Evolutionary conservation across 495 filamentous ascomycete genomes (phyloP), one percentile per base, ranked within the genome.

Genomic region (Cairneyella variabilis): DNA sequence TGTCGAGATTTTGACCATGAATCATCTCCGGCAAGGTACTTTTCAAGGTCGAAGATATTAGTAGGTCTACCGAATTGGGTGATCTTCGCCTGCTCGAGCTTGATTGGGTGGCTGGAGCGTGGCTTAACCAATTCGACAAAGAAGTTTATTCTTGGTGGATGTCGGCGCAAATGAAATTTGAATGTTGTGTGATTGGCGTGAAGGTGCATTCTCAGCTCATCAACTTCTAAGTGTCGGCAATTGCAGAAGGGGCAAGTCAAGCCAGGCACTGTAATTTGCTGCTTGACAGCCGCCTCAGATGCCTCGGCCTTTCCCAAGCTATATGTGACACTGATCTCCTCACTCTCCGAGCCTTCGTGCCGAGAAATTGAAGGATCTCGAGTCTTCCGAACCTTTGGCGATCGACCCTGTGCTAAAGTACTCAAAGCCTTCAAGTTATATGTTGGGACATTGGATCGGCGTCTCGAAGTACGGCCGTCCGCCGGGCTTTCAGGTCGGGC

Each of bases 391-490:
- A 63, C 63, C 53, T 68, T 70, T 9, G 63, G 63, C 36, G 74
- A 69, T 56, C 69, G 76, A 3, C 75, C 75, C 26, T 74, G 64
- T 11, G 71, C 70, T 41, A 64, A 75, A 51, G 70, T 71, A 62
- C 70, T 76, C 26, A 78, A 60, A 17, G 72, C 53, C 55, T 74
- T 77, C 36, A 79, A 56, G 49, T 80, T 79, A 54, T 80, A 80
- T 28, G 75, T 78, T 49, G 76, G 61, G 11, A 64, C 74, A 63
- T 32, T 66, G 51, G 51, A 71, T 63, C 53, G 68, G 53, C 22
- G 71, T 67, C 50, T 50, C 11, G 38, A 49, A 17, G 44, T 18
- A 46, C 59, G 59, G 37, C 18, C 30, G 26, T 58, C 51, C 6
- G 39, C 45, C 10, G 56, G 51, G 18, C 51, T 62, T 17, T 53